Evolutionary conservation across 345 rosid species (phyloP).

Genomic region (Murraya paniculata): DNA sequence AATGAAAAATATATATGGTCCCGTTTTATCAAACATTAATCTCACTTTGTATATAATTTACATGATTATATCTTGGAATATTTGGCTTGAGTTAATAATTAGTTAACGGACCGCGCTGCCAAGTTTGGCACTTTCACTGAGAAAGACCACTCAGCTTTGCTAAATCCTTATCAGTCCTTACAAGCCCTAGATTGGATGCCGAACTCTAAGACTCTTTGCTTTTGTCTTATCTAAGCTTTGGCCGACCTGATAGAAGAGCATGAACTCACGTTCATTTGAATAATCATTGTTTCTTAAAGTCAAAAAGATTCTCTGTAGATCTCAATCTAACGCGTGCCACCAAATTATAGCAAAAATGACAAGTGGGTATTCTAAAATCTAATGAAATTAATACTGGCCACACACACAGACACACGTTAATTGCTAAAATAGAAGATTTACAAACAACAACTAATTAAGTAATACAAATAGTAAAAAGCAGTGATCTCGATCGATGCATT

Average conservation of each 20-base stretch:
- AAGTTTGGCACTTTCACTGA: slow-evolving; percentile 14
- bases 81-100: neutral
- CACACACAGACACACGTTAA: too few relatives aligned
- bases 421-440: neutral
- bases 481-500: too few relatives aligned
- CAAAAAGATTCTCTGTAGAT: neutral
- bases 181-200: slow-evolving; percentile 5
- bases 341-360: neutral
- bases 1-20: neutral
- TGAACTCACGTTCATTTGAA: neutral
- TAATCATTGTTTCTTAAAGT: neutral
- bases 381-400: too few relatives aligned
- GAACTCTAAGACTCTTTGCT: slow-evolving; percentile 1
- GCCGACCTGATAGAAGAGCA: neutral
- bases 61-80: neutral
- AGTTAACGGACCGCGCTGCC: slow-evolving; percentile 5
- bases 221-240: slow-evolving; percentile 10
- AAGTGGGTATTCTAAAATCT: neutral
- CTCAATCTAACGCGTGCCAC: neutral
- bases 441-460: neutral
- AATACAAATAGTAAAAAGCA: too few relatives aligned
- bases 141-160: slow-evolving; percentile 17
- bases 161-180: neutral
- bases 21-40: neutral
- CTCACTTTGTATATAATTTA: neutral